Base-by-base conservation (phyloP, 768 basidiomycete genomes). In the Pilatotrama ljubarskyi region DNA sequence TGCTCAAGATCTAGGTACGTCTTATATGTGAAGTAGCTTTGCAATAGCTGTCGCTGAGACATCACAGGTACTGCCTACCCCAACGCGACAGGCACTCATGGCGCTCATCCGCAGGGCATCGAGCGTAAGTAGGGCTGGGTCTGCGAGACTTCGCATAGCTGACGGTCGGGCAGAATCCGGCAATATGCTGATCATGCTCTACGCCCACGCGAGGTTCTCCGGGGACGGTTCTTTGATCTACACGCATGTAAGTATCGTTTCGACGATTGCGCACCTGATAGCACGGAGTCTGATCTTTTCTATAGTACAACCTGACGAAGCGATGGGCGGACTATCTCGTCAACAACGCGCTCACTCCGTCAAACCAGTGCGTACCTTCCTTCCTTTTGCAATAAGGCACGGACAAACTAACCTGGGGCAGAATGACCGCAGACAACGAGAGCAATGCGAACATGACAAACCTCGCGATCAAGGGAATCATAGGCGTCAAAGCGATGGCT, bases 191-290 rank as follows among this genome's bases (percentile, higher is more conserved):
- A 66, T 66, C 43, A 62, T 62, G 65, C 43, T 58, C 2, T 57
- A 64, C 25, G 75, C 74, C 1, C 70, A 77, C 54, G 72, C 73
- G 14, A 46, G 66, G 29, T 55, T 62, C 7, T 63, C 68, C 6
- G 73, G 73, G 14, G 70, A 73, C 43, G 68, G 66, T 0, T 62
- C 64, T 1, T 51, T 73, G 36, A 38, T 76, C 11, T 25, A 18
- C 5, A 3, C 4, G 18, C 55, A 62, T 22, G 61, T 62, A 24
- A 22, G 61, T 1, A 17, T 38, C 44, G 17, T 13, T 26, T 22
- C 24, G 25, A 25, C 25, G 3, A 5, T 6, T 11, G 3, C 20
- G 29, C 14, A 20, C 18, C 18, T 18, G 9, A 36, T 14, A 10
- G 29, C 10, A 5, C 10, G 29, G 10, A 10, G 10, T 10, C 53